phyloP scores from a whole-genome alignment of 108 stramenopile genomes.

The Fragilaria crotonensis region DNA sequence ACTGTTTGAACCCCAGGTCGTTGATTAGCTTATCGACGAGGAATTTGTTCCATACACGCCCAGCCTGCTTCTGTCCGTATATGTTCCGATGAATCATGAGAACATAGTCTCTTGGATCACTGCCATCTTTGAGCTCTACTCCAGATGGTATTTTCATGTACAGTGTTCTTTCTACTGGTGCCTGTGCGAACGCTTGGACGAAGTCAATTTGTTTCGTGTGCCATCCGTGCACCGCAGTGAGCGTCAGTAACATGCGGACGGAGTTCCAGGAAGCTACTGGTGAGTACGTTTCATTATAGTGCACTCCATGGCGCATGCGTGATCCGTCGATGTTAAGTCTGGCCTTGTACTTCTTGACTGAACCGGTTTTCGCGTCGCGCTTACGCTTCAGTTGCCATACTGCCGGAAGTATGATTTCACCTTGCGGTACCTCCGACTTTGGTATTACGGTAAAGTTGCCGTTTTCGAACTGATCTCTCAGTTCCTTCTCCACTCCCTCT shows the following conservation, averaged over 20 bases:
- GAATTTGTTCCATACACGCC: slow-evolving; percentile 3
- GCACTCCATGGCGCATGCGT: slow-evolving; percentile 6
- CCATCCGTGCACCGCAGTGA: not conserved
- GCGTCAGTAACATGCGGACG: slow-evolving; percentile 3
- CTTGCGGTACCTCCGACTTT: slow-evolving; percentile 13
- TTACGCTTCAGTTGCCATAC: slow-evolving; percentile 48
- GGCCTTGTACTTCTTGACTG: slow-evolving; percentile 23
- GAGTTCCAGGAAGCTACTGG: slow-evolving; percentile 20
- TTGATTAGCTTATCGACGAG: slow-evolving; percentile 7
- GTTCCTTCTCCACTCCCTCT: slow-evolving; percentile 17
- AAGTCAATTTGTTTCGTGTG: slow-evolving; percentile 1
- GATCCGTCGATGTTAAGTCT: slow-evolving; percentile 25
- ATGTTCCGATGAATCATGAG: slow-evolving; percentile 12
- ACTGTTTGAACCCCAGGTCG: slow-evolving; percentile 26
- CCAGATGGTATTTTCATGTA: slow-evolving; percentile 18
- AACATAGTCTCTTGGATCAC: slow-evolving; percentile 8
- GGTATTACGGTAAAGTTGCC: slow-evolving; percentile 11
- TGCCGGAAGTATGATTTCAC: slow-evolving; percentile 21
- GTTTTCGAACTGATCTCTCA: not conserved
- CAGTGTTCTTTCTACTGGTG: slow-evolving; percentile 12
- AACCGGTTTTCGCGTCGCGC: slow-evolving; percentile 22
- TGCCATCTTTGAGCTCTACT: not conserved
- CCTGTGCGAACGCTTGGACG: slow-evolving; percentile 14
- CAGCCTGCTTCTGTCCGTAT: slow-evolving; percentile 1
- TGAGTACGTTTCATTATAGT: slow-evolving; percentile 24